Percentiles rank a stretch among this genome's conserved stretches.
phyloP scores from a whole-genome alignment of 306 rosid genomes.

The Nissolia schottii region DNA sequence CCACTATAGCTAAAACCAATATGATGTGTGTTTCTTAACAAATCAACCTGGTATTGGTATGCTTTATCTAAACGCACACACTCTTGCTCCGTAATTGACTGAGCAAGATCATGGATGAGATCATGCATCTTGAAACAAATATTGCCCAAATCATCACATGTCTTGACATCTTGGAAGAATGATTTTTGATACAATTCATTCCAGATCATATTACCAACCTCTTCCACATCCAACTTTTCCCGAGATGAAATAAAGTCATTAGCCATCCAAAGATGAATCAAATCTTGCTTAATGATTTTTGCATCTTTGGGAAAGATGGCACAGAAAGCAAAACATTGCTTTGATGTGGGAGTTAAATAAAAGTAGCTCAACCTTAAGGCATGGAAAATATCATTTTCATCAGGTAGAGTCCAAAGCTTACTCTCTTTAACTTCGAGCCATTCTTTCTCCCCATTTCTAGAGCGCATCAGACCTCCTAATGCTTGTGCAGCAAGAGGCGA shows the following conservation, averaged over 20 bases:
- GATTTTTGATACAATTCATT: background rate
- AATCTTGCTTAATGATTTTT: background rate
- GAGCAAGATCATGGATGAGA: constrained; percentile 3
- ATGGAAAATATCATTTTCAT: background rate
- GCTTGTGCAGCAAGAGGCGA: background rate
- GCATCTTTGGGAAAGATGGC: background rate
- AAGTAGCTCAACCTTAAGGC: background rate
- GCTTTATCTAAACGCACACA: background rate
- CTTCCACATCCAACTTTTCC: background rate
- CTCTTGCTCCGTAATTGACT: background rate
- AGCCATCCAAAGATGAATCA: background rate
- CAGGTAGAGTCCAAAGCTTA: background rate
- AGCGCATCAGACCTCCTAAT: background rate
- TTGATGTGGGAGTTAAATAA: background rate
- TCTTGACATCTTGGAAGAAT: background rate
- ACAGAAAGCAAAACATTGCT: background rate
- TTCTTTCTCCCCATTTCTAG: background rate
- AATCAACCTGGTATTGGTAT: background rate
- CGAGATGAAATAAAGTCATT: background rate
- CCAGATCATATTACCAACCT: background rate
- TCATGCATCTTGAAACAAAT: background rate
- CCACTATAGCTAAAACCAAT: background rate
- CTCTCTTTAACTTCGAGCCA: background rate
- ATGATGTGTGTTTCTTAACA: background rate
- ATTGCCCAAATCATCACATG: background rate